These are phyloP conservation scores for Leucaena leucocephala DNA, from an alignment of 306 rosid species.

Conservation along the genomic window DNA sequence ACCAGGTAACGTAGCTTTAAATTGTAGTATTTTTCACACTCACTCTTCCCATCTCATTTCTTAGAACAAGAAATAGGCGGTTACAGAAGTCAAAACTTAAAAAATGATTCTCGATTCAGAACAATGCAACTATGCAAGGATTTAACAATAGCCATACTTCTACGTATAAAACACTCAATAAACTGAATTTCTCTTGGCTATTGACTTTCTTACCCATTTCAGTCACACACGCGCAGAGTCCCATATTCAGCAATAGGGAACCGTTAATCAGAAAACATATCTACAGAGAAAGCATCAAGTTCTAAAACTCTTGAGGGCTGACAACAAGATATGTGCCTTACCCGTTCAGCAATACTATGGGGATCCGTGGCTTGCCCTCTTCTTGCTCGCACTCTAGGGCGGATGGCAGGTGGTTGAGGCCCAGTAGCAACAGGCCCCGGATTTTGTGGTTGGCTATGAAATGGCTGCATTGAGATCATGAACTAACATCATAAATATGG, in stretches of 20 bases:
- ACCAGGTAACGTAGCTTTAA: background rate
- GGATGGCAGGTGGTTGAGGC: conserved; percentile 67
- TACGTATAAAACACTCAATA: background rate
- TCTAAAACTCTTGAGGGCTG: background rate
- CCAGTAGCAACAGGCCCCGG: conserved; percentile 41
- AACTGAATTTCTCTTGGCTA: background rate
- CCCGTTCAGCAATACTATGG: conserved; percentile 96
- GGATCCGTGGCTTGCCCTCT: conserved; percentile 99
- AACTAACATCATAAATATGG: conserved; percentile 21
- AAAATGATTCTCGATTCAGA: background rate
- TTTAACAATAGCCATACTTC: background rate
- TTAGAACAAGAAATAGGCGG: background rate
- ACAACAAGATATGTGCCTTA: conserved; percentile 31
- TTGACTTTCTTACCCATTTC: background rate
- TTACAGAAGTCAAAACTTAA: background rate
- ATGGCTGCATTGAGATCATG: conserved; percentile 42
- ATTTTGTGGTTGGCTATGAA: conserved; percentile 58
- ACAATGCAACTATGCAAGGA: background rate
- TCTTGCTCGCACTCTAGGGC: conserved; percentile 94
- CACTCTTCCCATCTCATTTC: background rate
- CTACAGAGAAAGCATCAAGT: background rate
- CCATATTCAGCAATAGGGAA: background rate
- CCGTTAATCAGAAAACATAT: background rate
- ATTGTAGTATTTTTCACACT: background rate
- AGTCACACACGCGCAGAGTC: background rate